phyloP scores from a whole-genome alignment of 2,329 filamentous ascomycete genomes.

The Aspergillus niger region DNA sequence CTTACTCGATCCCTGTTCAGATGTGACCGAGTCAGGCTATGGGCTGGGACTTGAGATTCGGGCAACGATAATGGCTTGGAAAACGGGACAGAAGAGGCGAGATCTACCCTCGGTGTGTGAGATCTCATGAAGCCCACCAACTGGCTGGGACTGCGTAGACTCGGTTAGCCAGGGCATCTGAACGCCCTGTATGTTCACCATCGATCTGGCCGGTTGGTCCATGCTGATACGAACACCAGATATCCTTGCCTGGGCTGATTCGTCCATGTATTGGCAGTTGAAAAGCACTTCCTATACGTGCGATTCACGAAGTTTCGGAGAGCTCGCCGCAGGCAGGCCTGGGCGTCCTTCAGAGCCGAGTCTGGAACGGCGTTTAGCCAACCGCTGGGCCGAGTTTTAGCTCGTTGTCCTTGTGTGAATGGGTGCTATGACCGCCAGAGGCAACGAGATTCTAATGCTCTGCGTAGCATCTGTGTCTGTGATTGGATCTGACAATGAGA shows the following conservation, averaged over 20 bases:
- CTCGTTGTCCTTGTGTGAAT: conserved; percentile 1
- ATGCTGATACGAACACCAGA: neutral
- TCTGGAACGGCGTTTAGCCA: conserved; percentile 6
- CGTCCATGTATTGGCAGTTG: neutral
- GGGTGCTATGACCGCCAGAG: conserved; percentile 8
- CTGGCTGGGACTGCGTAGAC: neutral
- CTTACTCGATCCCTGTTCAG: conserved; percentile 11
- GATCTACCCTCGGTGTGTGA: neutral
- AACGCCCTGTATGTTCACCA: neutral
- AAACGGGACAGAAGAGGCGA: neutral
- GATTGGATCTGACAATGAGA: neutral
- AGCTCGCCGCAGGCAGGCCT: neutral
- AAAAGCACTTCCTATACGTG: neutral
- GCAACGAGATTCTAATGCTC: neutral
- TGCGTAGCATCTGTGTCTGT: neutral
- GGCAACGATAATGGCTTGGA: neutral
- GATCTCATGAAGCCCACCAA: neutral
- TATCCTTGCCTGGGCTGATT: neutral
- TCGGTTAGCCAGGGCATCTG: neutral
- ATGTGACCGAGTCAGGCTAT: neutral
- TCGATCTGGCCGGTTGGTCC: neutral
- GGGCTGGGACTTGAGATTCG: neutral
- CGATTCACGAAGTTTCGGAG: neutral
- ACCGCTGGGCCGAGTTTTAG: neutral
- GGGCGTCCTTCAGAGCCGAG: neutral